These are phyloP conservation scores for Arabidopsis suecica DNA, from an alignment of 345 rosid species.

Conservation along the genomic window DNA sequence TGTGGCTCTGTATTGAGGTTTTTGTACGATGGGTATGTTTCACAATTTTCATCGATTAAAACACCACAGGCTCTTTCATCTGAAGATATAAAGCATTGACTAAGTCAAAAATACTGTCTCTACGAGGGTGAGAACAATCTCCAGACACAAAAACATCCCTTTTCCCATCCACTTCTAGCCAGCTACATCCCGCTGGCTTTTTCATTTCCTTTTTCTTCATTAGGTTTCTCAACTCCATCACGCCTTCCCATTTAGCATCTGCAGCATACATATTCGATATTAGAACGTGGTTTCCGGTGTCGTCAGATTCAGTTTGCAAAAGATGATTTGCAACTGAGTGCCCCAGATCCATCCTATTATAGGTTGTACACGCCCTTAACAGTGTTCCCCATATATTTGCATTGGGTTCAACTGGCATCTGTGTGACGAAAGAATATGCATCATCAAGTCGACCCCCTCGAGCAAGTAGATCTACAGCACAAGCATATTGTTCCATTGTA, in stretches of 20 bases:
- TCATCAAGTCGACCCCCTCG: conserved; percentile 76
- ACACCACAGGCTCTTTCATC: conserved; percentile 59
- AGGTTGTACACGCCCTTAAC: conserved; percentile 75
- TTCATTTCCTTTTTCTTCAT: conserved; percentile 70
- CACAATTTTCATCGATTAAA: conserved; percentile 37
- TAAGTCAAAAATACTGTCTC: conserved; percentile 51
- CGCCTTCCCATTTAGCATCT: conserved; percentile 81
- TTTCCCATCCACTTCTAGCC: conserved; percentile 77
- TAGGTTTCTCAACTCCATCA: conserved; percentile 71
- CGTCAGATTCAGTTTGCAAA: conserved; percentile 61
- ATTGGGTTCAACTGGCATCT: conserved; percentile 72
- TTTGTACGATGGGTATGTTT: not conserved
- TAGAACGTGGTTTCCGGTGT: conserved; percentile 69
- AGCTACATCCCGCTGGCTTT: conserved; percentile 90
- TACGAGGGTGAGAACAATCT: conserved; percentile 68
- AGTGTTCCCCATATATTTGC: conserved; percentile 77
- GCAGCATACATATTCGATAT: conserved; percentile 88
- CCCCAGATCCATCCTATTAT: conserved; percentile 70
- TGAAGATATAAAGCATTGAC: conserved; percentile 57
- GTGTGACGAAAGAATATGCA: conserved; percentile 64
- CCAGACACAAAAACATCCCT: conserved; percentile 73
- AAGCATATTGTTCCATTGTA: conserved; percentile 75
- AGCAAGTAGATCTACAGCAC: conserved; percentile 85
- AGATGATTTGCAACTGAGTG: conserved; percentile 61
- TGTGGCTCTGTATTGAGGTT: conserved; percentile 47